Percentiles rank a stretch among this genome's conserved stretches.
These are phyloP conservation scores for Globisporangium barbulae DNA, from an alignment of 352 stramenopile species.

Conservation along the genomic window DNA sequence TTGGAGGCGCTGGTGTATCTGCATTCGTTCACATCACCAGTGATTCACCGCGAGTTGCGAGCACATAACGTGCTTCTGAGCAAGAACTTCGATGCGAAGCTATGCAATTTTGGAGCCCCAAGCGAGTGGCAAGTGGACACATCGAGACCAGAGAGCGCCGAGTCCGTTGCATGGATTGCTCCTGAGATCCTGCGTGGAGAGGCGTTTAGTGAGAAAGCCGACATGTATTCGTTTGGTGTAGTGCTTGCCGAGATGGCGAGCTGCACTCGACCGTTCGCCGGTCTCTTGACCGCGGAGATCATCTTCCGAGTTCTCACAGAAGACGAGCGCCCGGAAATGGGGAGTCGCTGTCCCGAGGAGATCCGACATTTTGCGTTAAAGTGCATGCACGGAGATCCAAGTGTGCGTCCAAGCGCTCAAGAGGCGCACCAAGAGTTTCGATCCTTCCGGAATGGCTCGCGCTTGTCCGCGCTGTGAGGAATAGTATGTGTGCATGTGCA, in stretches of 20 bases:
- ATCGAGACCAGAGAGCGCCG: slow-evolving; percentile 72
- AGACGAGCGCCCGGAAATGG: slow-evolving; percentile 51
- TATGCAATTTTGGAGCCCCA: slow-evolving; percentile 80
- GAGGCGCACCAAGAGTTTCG: slow-evolving; percentile 11
- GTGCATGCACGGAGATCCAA: slow-evolving; percentile 5
- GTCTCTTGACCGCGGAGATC: slow-evolving; percentile 61
- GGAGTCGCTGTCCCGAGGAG: slow-evolving; percentile 54
- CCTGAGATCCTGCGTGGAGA: slow-evolving; percentile 75
- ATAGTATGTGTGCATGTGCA: neutral
- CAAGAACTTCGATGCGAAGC: slow-evolving; percentile 60
- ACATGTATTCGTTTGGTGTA: slow-evolving; percentile 87
- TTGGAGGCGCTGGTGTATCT: slow-evolving; percentile 82
- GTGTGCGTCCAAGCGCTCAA: slow-evolving; percentile 5
- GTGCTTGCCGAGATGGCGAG: slow-evolving; percentile 74
- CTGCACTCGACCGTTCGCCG: slow-evolving; percentile 59
- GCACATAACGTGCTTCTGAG: slow-evolving; percentile 72
- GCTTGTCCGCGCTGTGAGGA: slow-evolving; percentile 4
- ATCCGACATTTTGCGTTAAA: slow-evolving; percentile 24
- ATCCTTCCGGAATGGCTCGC: slow-evolving; percentile 1
- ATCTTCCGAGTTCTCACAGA: slow-evolving; percentile 49
- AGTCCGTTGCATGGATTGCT: slow-evolving; percentile 80
- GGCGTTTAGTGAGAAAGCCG: slow-evolving; percentile 78
- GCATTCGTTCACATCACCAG: slow-evolving; percentile 76
- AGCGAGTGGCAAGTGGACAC: slow-evolving; percentile 70
- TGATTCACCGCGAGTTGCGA: slow-evolving; percentile 80